These are phyloP conservation scores for Pichiaceae sp. DNA, from an alignment of 1,139 yeast genomes.

Conservation along the genomic window DNA sequence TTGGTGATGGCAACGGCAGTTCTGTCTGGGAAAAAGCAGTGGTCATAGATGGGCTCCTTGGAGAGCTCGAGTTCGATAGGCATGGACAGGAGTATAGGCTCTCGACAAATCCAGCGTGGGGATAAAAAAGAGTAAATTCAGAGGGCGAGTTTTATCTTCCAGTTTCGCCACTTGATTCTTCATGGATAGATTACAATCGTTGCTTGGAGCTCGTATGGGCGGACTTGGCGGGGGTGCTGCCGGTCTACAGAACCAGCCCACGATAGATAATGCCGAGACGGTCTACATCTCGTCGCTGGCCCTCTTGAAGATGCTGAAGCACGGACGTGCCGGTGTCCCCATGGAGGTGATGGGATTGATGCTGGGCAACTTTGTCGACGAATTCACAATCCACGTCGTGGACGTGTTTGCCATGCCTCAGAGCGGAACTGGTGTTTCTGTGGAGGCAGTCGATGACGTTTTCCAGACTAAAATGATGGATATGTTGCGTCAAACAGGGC, in stretches of 20 bases:
- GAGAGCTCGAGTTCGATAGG: constrained; percentile 53
- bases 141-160: no score
- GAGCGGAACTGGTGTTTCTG: constrained; percentile 96
- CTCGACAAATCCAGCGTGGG: constrained; percentile 16
- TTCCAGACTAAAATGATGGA: constrained; percentile 99
- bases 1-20: constrained; percentile 74
- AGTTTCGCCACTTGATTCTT: neutral
- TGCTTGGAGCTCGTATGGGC: constrained; percentile 23
- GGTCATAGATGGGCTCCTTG: constrained; percentile 83
- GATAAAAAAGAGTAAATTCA: neutral
- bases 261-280: constrained; percentile 91
- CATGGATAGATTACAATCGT: constrained; percentile 23
- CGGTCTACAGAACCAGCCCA: constrained; percentile 51
- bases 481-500: constrained; percentile 95
- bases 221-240: constrained; percentile 21
- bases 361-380: constrained; percentile 98
- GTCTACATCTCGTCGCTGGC: constrained; percentile 96
- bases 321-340: constrained; percentile 98
- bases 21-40: constrained; percentile 69
- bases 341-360: constrained; percentile 99
- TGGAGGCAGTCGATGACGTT: constrained; percentile 98
- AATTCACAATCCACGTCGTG: constrained; percentile 91
- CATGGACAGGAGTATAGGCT: constrained; percentile 22
- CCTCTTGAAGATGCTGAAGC: constrained; percentile 90
- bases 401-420: constrained; percentile 99